Evolutionary conservation across 2,329 filamentous ascomycete genomes (phyloP).

Genomic region (Diaporthe citri): DNA sequence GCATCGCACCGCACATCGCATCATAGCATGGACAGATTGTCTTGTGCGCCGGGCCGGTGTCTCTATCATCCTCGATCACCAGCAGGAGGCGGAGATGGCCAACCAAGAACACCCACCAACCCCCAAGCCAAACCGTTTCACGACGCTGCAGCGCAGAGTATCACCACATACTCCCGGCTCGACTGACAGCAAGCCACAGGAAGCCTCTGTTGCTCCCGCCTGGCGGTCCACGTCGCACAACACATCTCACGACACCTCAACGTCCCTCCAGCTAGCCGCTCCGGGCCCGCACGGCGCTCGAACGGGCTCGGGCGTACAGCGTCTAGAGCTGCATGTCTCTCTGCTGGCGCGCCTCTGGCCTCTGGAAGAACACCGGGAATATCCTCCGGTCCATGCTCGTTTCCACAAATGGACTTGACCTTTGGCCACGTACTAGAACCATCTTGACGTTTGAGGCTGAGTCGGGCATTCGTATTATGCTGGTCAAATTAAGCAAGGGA

Average conservation of each 20-base stretch:
- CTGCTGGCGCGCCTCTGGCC: constrained; percentile 34
- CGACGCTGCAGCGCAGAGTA: constrained; percentile 19
- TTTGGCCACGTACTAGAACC: constrained; percentile 12
- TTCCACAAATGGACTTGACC: constrained; percentile 24
- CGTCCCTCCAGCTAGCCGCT: constrained; percentile 26
- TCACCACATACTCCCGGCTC: constrained; percentile 21
- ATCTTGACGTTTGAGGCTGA: constrained; percentile 30
- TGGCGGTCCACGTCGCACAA: constrained; percentile 12
- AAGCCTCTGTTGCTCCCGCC: constrained; percentile 7
- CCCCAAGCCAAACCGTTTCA: constrained; percentile 15
- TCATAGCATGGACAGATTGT: neutral
- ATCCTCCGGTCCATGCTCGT: constrained; percentile 23
- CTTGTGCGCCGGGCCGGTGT: constrained; percentile 7
- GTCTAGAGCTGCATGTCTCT: constrained; percentile 39
- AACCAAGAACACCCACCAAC: neutral
- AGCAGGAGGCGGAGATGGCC: neutral
- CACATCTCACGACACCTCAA: constrained; percentile 27
- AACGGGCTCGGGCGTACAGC: constrained; percentile 19
- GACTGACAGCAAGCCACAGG: constrained; percentile 30
- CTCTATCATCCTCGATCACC: constrained; percentile 8
- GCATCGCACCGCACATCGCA: neutral
- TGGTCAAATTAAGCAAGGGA: constrained; percentile 31
- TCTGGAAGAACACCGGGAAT: constrained; percentile 18
- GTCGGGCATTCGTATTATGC: constrained; percentile 32
- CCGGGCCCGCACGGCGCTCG: constrained; percentile 7